phyloP scores from a whole-genome alignment of 2,329 filamentous ascomycete genomes.

The Fusarium sp. region DNA sequence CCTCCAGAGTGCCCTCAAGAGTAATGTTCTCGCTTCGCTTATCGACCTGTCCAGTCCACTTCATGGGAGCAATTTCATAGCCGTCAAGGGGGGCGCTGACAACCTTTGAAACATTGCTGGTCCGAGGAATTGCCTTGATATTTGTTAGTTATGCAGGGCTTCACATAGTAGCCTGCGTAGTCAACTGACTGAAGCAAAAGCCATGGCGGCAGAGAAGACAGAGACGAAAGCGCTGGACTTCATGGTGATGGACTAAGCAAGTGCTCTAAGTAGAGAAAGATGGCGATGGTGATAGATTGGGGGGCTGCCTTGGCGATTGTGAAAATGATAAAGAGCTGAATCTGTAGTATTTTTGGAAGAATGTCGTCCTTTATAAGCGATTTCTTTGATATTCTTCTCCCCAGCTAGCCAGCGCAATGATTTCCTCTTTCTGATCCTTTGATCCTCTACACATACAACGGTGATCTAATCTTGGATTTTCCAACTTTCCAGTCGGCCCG shows the following conservation, averaged over 20 bases:
- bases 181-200: not conserved
- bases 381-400: too few species aligned
- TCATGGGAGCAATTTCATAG: not conserved
- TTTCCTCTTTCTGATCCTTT: not conserved
- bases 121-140: not conserved
- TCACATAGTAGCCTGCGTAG: accelerated
- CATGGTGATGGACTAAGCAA: not conserved
- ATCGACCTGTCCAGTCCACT: constrained; percentile 5
- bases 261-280: not conserved
- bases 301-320: not conserved
- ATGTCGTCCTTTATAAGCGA: not conserved
- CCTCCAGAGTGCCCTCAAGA: not conserved
- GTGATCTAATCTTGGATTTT: not conserved
- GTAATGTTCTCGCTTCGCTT: not conserved
- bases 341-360: not conserved
- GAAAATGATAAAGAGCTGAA: not conserved
- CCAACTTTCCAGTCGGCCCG: too few species aligned
- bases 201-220: not conserved
- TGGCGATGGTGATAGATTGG: not conserved
- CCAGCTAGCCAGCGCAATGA: not conserved
- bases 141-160: not conserved
- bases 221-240: not conserved
- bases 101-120: not conserved
- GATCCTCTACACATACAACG: not conserved
- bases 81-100: not conserved